phyloP scores from a whole-genome alignment of 176 grass and related monocot genomes.

The Juncus inflexus region DNA sequence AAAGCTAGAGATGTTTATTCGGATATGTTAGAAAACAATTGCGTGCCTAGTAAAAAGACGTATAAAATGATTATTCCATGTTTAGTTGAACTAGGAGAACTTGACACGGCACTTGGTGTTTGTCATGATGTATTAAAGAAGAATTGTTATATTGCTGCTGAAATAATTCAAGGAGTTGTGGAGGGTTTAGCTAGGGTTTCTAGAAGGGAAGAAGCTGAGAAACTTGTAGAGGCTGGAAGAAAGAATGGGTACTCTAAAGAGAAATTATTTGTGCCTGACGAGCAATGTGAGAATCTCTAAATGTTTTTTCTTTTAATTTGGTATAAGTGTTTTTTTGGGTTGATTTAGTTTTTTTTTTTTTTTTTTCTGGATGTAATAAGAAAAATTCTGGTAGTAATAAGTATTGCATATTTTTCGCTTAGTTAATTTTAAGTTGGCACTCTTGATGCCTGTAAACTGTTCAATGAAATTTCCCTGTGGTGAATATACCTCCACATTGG shows the following conservation, averaged over 20 bases:
- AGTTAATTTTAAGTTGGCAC: no score
- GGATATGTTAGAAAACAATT: constrained; percentile 44
- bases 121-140: constrained; percentile 41
- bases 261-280: background rate
- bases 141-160: constrained; percentile 11
- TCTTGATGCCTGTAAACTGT: no score
- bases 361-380: no score
- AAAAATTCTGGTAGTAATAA: no score
- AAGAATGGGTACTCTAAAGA: constrained; percentile 17
- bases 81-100: constrained; percentile 35
- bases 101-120: constrained; percentile 42
- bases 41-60: constrained; percentile 33
- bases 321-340: no score
- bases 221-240: constrained; percentile 33
- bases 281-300: no score
- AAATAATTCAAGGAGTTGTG: constrained; percentile 43
- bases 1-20: constrained; percentile 44
- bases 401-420: no score
- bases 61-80: constrained; percentile 43
- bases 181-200: constrained; percentile 37
- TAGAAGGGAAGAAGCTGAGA: constrained; percentile 41
- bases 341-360: no score
- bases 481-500: no score
- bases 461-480: no score
- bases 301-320: no score